Conservation (phyloP, 768 basidiomycete genomes). For the Infundibulicybe gibba region DNA sequence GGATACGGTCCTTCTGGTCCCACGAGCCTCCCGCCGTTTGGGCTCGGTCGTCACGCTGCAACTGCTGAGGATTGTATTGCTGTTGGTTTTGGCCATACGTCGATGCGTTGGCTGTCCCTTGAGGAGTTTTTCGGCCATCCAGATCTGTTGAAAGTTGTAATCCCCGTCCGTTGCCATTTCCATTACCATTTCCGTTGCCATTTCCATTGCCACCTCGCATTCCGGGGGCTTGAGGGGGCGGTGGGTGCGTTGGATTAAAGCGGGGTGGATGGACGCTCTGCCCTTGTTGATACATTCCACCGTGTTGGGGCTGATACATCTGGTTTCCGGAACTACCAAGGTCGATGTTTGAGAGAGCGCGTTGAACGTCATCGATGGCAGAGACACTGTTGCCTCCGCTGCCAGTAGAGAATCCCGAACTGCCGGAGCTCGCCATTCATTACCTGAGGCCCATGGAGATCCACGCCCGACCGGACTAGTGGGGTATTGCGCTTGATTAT, state of each 20-base stretch:
- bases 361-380: slow-evolving; percentile 72
- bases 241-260: slow-evolving; percentile 54
- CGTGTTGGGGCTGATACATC: slow-evolving; percentile 23
- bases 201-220: slow-evolving; percentile 30
- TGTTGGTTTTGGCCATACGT: slow-evolving; percentile 14
- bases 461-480: slow-evolving; percentile 58
- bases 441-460: slow-evolving; percentile 62
- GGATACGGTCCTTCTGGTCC: slow-evolving; percentile 64
- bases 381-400: slow-evolving; percentile 19
- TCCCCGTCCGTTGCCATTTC: slow-evolving; percentile 28
- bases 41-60: slow-evolving; percentile 25
- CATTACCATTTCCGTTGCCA: slow-evolving; percentile 30
- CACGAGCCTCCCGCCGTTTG: slow-evolving; percentile 39
- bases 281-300: slow-evolving; percentile 32
- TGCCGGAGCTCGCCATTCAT: slow-evolving; percentile 54
- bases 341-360: slow-evolving; percentile 69
- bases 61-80: slow-evolving; percentile 34
- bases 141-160: slow-evolving; percentile 60
- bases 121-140: slow-evolving; percentile 64
- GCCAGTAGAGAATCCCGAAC: slow-evolving; percentile 10
- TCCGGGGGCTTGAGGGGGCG: slow-evolving; percentile 40
- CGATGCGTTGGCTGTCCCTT: slow-evolving; percentile 40
- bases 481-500: slow-evolving; percentile 34
- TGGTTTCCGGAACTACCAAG: slow-evolving; percentile 37
- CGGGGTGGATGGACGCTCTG: slow-evolving; percentile 67